Evolutionary conservation across 2,329 filamentous ascomycete species (phyloP).

Genomic region (Pseudocercospora eumusae): DNA sequence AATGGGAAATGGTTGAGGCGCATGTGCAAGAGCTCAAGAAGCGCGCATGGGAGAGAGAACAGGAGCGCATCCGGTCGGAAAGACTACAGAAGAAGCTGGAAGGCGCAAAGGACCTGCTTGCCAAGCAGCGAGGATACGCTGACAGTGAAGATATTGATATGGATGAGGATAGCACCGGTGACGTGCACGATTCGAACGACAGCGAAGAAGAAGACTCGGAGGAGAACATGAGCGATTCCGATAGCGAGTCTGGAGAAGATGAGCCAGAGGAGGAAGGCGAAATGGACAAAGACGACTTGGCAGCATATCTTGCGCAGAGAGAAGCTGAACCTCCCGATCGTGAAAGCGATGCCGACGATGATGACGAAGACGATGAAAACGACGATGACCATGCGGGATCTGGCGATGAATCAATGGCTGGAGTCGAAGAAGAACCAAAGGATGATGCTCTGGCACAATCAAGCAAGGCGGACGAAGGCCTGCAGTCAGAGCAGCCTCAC

Average conservation of each 20-base stretch:
- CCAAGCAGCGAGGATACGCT: constrained; percentile 36
- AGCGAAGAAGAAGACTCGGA: constrained; percentile 33
- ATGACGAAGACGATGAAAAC: constrained; percentile 13
- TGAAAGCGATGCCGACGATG: constrained; percentile 31
- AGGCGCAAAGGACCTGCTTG: constrained; percentile 37
- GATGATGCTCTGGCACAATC: constrained; percentile 3
- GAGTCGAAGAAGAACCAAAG: constrained; percentile 8
- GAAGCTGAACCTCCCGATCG: constrained; percentile 35
- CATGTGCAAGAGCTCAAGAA: constrained; percentile 60
- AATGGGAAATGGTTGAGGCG: constrained; percentile 60
- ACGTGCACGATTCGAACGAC: constrained; percentile 38
- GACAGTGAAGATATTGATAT: constrained; percentile 36
- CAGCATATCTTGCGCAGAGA: constrained; percentile 35
- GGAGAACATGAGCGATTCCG: constrained; percentile 34
- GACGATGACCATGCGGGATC: constrained; percentile 14
- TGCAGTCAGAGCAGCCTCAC: neutral
- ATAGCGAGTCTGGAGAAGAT: constrained; percentile 50
- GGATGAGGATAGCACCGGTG: constrained; percentile 29
- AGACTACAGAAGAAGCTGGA: constrained; percentile 62
- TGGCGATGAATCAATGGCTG: constrained; percentile 15
- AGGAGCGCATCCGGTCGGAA: constrained; percentile 69
- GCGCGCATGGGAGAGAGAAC: constrained; percentile 62
- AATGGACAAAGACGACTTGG: constrained; percentile 56
- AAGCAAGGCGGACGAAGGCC: neutral
- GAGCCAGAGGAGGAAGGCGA: constrained; percentile 49